Base-by-base conservation (phyloP, 176 grass and related monocot genomes). In the Guadua angustifolia region DNA sequence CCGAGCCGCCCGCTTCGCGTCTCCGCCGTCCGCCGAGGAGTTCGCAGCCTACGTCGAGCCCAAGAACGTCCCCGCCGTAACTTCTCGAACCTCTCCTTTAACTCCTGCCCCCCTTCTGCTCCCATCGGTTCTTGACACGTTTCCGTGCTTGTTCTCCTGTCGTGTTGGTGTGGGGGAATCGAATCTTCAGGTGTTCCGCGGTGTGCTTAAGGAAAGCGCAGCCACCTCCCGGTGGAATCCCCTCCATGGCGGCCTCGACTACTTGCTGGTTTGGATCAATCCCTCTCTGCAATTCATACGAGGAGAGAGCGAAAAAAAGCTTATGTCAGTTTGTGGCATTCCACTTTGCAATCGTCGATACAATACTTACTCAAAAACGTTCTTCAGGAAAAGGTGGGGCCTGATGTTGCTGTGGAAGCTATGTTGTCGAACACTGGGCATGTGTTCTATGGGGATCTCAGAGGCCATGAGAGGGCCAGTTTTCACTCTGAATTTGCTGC, bases 391-490 rank as follows among this genome's bases (percentile, higher is more conserved):
- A 93, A 86, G 83, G 91, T 92, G 63, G 95, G 89, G 19, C 82
- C 80, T 72, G 83, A 88, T 73, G 91, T 72, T 69, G 50, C 74
- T 17, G 87, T 98, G 24, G 91, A 98, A 74, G 95, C 91, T 50
- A 98, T 98, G 95, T 71, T 93, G 82, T 95, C 93, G 1, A 90
- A 84, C 85, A 88, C 88, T 38, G 91, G 75, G 21, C 87, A 80
- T 67, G 81, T 95, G 18, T 98, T 95, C 66, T 93, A 94, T 22
- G 93, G 93, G 29, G 91, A 98, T 85, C 85, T 98, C 21, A 98
- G 91, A 95, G 90, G 91, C 85, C 95, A 98, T 78, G 95, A 98
- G 75, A 95, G 91, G 89, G 95, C 58, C 75, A 69, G 44, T 79
- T 87, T 70, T 32, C 42, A 14, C 52, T 56, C 19, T 39, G 6